Evolutionary conservation across 2,329 filamentous ascomycete genomes (phyloP), one percentile per base, ranked within the genome.

Genomic region (Chrysosporium keratinophilum): DNA sequence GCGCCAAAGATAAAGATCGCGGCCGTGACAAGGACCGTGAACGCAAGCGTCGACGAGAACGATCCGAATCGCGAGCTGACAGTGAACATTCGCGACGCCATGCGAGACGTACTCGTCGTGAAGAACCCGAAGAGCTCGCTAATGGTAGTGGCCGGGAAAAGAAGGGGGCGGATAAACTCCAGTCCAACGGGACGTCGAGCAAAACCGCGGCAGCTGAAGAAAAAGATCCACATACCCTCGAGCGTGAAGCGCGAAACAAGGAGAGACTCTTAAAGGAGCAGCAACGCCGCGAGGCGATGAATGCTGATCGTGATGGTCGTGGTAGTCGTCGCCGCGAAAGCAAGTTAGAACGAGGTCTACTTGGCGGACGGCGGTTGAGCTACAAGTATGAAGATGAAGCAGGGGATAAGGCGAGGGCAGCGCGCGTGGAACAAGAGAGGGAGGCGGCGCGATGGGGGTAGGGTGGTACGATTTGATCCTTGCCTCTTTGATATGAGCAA

Each of bases 221-320:
- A 34, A 72, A 88, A 82, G 81, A 90, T 78, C 61, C 81, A 74
- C 64, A 88, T 64, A 88, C 85, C 40, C 77, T 85, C 50, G 87
- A 91, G 66, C 88, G 87, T 60, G 84, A 84, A 56, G 76, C 79
- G 51, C 74, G 88, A 59, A 73, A 75, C 44, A 67, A 71, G 12
- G 86, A 91, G 67, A 74, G 79, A 6, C 71, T 80, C 53, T 65
- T 87, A 41, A 81, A 80, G 58, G 83, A 86, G 63, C 76, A 78
- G 59, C 87, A 93, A 53, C 78, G 76, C 10, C 74, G 73, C 3
- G 85, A 89, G 4, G 74, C 74, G 6, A 63, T 68, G 58, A 63
- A 65, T 48, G 60, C 62, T 15, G 64, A 68, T 35, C 61, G 59
- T 14, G 62, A 61, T 19, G 54, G 64, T 44, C 68, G 65, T 49